These are phyloP conservation scores for Cladorrhinum samala DNA, from an alignment of 495 filamentous ascomycete species.

Conservation along the genomic window DNA sequence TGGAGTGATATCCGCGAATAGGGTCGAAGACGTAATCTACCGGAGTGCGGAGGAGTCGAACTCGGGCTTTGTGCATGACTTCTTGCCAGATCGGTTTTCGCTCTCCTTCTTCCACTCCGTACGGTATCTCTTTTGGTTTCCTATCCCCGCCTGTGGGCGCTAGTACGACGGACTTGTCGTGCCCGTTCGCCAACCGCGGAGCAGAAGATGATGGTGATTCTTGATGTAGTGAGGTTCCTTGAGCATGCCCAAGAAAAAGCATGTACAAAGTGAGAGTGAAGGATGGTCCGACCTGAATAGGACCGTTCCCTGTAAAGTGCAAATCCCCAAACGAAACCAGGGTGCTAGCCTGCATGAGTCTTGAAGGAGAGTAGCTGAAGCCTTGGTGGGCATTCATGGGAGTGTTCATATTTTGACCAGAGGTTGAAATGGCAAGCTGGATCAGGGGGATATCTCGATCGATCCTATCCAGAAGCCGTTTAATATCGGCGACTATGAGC, in stretches of 20 bases:
- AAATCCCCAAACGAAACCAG: constrained; percentile 85
- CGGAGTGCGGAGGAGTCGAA: constrained; percentile 63
- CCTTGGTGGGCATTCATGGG: constrained; percentile 51
- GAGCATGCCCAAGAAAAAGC: constrained; percentile 77
- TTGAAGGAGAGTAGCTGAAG: constrained; percentile 75
- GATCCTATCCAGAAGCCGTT: constrained; percentile 66
- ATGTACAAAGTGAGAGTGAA: constrained; percentile 93
- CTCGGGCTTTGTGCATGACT: constrained; percentile 86
- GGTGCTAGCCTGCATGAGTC: constrained; percentile 88
- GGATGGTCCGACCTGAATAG: constrained; percentile 80
- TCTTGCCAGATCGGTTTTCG: constrained; percentile 93
- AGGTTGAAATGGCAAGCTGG: constrained; percentile 92
- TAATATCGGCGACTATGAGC: constrained; percentile 68
- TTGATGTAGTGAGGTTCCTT: too few species aligned
- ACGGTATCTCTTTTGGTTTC: constrained; percentile 22
- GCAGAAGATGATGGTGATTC: not conserved
- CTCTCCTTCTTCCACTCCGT: constrained; percentile 41
- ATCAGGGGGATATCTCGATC: constrained; percentile 92
- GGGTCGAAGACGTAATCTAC: constrained; percentile 25
- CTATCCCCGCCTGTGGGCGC: not conserved
- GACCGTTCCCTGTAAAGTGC: constrained; percentile 60
- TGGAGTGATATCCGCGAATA: constrained; percentile 17
- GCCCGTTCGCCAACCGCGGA: not conserved
- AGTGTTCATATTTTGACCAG: constrained; percentile 78
- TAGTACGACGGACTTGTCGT: not conserved